Base-by-base conservation (phyloP, 805 yeast genomes). In the Nakazawaea peltata region DNA sequence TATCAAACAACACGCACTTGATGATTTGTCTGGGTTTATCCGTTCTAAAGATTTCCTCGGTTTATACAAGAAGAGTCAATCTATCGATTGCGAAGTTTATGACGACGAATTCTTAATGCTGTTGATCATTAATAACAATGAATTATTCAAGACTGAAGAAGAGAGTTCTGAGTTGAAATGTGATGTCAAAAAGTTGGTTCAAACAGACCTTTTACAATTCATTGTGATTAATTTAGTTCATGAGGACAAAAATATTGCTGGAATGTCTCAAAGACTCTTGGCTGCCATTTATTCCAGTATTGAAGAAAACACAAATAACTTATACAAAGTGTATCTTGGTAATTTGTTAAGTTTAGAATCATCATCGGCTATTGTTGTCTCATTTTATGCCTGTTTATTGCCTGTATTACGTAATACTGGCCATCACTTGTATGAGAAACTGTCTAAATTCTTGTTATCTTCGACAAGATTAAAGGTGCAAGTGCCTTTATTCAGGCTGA, bases 91-190 rank as follows among this genome's bases (percentile, higher is more conserved):
- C 18, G 19, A 14, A 18, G 43, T 59, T 5, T 83, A 87, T 53
- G 90, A 85, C 49, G 69, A 77, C n/a, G 77, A 80, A 48, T 84
- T 87, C 47, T 46, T 87, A 25, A 52, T 84, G 41, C 59, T 81
- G 36, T 49, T 78, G 41, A 55, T 79, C 4, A 51, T 81, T 25
- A 80, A 77, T 50, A 81, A 77, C 45, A 77, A 74, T 4, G 88
- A 81, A 41, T 58, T 82, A 22, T 67, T 81, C 28, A 54, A 50
- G 19, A 37, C 57, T 11, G 46, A 49, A 3, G 52, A 51, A 8
- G 57, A 55, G 4, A 60, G 53, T 4, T 56, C 50, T 10, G 50
- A 44, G 6, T 40, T 44, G 31, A 54, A 50, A 12, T 65, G 78
- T 35, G 74, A 81, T 40, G 54, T 81, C 29, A 71, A 67, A 44